Base-by-base conservation (phyloP, 768 basidiomycete species). In the Udeniomyces megalosporus region DNA sequence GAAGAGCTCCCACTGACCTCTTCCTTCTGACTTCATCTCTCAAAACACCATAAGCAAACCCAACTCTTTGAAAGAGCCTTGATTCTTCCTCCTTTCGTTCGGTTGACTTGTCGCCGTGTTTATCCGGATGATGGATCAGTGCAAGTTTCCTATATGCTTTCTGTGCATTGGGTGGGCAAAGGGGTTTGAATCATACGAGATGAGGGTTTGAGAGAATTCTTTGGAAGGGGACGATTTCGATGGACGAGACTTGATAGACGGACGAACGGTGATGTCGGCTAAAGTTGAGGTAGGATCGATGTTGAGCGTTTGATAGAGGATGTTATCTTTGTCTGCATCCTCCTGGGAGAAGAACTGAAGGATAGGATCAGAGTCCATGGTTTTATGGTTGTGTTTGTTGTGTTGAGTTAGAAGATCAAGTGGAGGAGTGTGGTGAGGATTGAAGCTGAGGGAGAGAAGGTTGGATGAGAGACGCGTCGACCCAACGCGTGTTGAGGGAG, bases 1-100 rank as follows among this genome's bases (percentile, higher is more conserved):
- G 28, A 32, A 47, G 31, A 20, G 3, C 5, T 12, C 8, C 8
- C 2, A 46, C 64, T 52, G 44, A 71, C 70, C 82, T 77, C 70
- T 80, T 77, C 70, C 84, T 80, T 67, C 84, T 75, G 69, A 80
- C 82, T 62, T 82, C 82, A 67, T 97, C 91, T 58, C 83, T 79
- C 31, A 97, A 77, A 0, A 97, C 83, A 1, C 88, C 79, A 73
- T 95, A 99, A 11, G 93, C 88, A 70, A 92, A 96, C 0, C 93
- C 89, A 67, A 97, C 80, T 65, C 71, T 68, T 69, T 91, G 88
- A 68, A 90, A 88, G 71, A 96, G 93, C 73, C 84, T 84, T 66
- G 74, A 77, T n/a, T 80, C 82, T 68, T 85, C 83, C 66, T 81
- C 79, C 35, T 81, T 79, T 71, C 82, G 84, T 28, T 80, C 80